A percentile compares a stretch with the other conserved stretches of the same genome.
Conservation (phyloP, 78 protist genomes). For the slime mould (Dictyostelium discoideum) region DNA sequence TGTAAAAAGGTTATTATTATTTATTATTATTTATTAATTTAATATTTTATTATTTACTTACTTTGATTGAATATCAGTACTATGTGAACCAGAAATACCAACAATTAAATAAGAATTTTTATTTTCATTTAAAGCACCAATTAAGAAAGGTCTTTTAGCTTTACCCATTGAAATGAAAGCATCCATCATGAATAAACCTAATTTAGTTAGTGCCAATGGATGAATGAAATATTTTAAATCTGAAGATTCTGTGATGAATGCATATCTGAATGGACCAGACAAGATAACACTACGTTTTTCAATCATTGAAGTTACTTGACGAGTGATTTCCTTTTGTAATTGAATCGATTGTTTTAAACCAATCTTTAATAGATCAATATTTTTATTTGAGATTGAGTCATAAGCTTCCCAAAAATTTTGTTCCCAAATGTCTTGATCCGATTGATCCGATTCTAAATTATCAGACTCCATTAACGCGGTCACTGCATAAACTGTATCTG, state of each 20-base stretch:
- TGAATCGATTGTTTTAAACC: conserved; percentile 68
- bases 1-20: no score
- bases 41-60: not conserved
- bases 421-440: conserved; percentile 67
- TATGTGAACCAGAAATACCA: conserved; percentile 65
- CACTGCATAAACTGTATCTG: conserved; percentile 70
- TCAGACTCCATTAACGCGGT: conserved; percentile 81
- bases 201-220: conserved; percentile 73
- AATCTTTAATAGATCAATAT: conserved; percentile 7
- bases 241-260: conserved; percentile 42
- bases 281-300: conserved; percentile 45
- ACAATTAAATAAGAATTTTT: conserved; percentile 65
- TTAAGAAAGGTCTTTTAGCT: conserved; percentile 55
- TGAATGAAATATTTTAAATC: conserved; percentile 44
- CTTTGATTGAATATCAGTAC: conserved; percentile 13
- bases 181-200: conserved; percentile 77
- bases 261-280: conserved; percentile 75
- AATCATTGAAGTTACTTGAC: conserved; percentile 64
- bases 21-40: not conserved
- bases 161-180: conserved; percentile 71
- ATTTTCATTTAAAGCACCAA: conserved; percentile 65
- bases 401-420: conserved; percentile 83
- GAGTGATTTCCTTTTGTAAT: conserved; percentile 69
- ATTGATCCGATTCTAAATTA: conserved; percentile 20
- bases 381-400: conserved; percentile 73